Conservation (phyloP, 805 yeast genomes). For the Starmerella apis region DNA sequence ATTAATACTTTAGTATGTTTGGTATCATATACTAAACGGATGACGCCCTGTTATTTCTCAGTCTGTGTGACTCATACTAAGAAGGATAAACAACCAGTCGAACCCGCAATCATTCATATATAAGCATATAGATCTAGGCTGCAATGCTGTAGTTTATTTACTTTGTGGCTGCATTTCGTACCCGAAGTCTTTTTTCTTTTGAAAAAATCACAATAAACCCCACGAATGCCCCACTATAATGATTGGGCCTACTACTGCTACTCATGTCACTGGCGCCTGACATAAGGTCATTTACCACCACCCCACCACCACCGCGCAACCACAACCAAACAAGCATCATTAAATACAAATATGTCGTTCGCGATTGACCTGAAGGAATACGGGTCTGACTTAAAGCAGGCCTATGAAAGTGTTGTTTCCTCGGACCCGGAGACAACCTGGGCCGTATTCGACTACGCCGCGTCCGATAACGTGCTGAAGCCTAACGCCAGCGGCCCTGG, state of each 20-base stretch:
- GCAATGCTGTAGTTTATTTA: too few relatives aligned
- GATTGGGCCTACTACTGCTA: background rate
- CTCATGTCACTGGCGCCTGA: too few relatives aligned
- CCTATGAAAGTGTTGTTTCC: constrained; percentile 68
- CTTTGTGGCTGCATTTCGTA: too few relatives aligned
- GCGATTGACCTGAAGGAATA: constrained; percentile 51
- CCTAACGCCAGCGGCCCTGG: constrained; percentile 46
- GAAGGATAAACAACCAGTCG: too few relatives aligned
- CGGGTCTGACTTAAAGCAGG: constrained; percentile 61
- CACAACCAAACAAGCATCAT: background rate
- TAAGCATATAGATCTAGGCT: too few relatives aligned
- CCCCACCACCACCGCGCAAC: constrained; percentile 1
- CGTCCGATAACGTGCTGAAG: constrained; percentile 37
- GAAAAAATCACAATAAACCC: too few relatives aligned
- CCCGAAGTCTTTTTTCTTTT: too few relatives aligned
- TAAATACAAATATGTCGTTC: constrained; percentile 26
- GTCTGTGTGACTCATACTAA: too few relatives aligned
- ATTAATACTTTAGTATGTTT: too few relatives aligned
- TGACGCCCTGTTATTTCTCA: too few relatives aligned
- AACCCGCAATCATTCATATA: too few relatives aligned
- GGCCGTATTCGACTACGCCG: constrained; percentile 71
- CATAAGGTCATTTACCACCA: constrained; percentile 4
- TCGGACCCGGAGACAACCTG: constrained; percentile 63
- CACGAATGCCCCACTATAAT: background rate
- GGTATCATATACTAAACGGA: too few relatives aligned